A percentile compares a stretch with the other conserved stretches of the same genome.
These are phyloP conservation scores for Craterostigma plantagineum DNA, from an alignment of 257 asterid genomes.

Conservation along the genomic window DNA sequence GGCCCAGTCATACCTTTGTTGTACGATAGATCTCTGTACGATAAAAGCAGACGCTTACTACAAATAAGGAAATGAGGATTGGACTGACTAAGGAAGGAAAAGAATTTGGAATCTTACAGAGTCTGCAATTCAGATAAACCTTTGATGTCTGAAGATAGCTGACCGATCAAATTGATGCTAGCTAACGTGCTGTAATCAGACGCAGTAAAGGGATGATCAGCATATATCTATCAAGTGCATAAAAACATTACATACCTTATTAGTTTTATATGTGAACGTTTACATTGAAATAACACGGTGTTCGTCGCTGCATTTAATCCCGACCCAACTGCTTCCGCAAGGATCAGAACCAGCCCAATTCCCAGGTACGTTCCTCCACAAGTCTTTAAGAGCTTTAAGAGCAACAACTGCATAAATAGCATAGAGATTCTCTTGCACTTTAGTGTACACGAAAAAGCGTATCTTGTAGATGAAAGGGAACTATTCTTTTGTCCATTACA, in stretches of 20 bases:
- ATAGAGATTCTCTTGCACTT: no score
- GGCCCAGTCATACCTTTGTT: slow-evolving; percentile 56
- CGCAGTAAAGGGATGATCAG: background rate
- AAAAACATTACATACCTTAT: no score
- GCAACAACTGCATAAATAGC: slow-evolving; percentile 17
- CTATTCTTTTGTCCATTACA: no score
- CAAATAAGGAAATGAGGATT: no score
- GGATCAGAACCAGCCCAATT: slow-evolving; percentile 40
- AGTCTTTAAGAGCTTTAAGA: slow-evolving; percentile 14
- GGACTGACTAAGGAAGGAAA: background rate
- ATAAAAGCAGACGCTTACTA: no score
- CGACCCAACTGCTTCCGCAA: slow-evolving; percentile 32
- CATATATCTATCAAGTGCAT: background rate
- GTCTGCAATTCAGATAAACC: slow-evolving; percentile 47
- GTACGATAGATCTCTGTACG: slow-evolving; percentile 61
- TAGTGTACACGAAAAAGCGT: no score
- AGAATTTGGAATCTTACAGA: slow-evolving; percentile 29
- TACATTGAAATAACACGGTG: slow-evolving; percentile 28
- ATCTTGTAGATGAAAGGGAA: no score
- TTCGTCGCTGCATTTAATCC: slow-evolving; percentile 20
- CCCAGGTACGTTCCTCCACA: slow-evolving; percentile 32
- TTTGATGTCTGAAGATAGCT: slow-evolving; percentile 44
- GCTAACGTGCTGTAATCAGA: slow-evolving; percentile 42
- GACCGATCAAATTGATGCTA: slow-evolving; percentile 36
- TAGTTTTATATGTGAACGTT: no score